These are phyloP conservation scores for Mantamonas sphyraenae DNA, from an alignment of 78 protist species.

Conservation along the genomic window DNA sequence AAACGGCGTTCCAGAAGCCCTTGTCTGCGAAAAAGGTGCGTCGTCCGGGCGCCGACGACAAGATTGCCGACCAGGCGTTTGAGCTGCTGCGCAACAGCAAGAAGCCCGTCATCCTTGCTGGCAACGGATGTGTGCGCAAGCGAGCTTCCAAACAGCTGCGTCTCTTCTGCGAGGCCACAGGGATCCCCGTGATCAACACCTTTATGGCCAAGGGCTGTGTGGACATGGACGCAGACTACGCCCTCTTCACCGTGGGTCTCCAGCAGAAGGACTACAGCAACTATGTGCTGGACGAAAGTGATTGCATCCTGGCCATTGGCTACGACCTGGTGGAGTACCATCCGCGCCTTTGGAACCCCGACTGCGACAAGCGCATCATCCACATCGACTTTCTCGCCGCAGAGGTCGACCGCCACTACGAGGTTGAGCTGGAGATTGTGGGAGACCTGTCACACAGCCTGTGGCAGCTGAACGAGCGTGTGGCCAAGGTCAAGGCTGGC, in stretches of 20 bases:
- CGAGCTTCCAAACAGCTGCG: no score
- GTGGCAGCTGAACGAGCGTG: neutral
- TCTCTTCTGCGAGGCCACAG: no score
- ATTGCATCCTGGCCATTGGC: neutral
- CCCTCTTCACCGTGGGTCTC: neutral
- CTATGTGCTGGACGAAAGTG: neutral
- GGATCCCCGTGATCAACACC: no score
- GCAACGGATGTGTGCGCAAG: constrained; percentile 2
- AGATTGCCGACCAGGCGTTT: neutral
- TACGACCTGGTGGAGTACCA: neutral
- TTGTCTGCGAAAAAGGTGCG: neutral
- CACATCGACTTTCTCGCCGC: neutral
- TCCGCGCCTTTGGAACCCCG: neutral
- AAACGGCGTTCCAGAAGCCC: neutral
- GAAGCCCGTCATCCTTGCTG: constrained; percentile 1
- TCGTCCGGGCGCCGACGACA: neutral
- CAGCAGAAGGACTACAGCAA: neutral
- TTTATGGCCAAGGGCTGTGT: constrained; percentile 1
- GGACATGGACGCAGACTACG: neutral
- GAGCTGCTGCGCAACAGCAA: neutral
- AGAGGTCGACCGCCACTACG: neutral
- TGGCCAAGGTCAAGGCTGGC: neutral
- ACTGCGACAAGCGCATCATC: neutral
- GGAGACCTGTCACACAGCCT: neutral
- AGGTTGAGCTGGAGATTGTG: neutral